Conservation (phyloP, 2,329 filamentous ascomycete species). For the Colletotrichum spinosum region DNA sequence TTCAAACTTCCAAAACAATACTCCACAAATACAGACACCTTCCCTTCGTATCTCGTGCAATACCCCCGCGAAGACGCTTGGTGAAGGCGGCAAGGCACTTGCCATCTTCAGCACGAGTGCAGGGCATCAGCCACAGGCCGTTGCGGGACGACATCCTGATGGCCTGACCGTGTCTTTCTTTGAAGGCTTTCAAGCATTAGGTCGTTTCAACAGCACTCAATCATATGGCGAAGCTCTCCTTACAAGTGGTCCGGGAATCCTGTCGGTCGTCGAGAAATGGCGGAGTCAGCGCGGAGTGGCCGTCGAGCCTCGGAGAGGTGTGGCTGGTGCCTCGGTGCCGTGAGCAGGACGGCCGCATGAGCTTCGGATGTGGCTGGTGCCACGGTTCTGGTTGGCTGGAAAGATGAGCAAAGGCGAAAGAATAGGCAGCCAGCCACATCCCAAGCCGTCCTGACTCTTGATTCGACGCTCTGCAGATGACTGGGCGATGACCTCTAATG, state of each 20-base stretch:
- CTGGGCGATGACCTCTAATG: constrained; percentile 9
- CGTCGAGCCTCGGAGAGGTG: constrained; percentile 4
- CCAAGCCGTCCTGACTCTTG: constrained; percentile 8
- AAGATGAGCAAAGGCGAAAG: constrained; percentile 12
- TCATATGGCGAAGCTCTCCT: constrained; percentile 1
- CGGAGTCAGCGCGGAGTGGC: constrained; percentile 13
- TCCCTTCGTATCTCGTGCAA: constrained; percentile 5
- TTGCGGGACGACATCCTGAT: not conserved
- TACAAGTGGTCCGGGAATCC: not conserved
- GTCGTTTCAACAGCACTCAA: not conserved
- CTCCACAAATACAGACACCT: not conserved
- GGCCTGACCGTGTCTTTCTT: not conserved
- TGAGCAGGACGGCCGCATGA: constrained; percentile 5
- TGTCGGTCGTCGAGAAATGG: not conserved
- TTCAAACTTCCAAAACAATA: not conserved
- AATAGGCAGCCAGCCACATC: constrained; percentile 25
- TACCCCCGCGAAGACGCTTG: constrained; percentile 3
- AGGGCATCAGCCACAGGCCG: constrained; percentile 26
- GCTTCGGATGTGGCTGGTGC: constrained; percentile 26
- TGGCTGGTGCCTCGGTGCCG: constrained; percentile 23
- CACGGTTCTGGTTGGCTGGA: constrained; percentile 13
- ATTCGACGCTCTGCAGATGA: constrained; percentile 15
- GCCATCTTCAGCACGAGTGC: not conserved
- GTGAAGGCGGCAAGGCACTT: not conserved
- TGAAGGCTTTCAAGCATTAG: constrained; percentile 9